Base-by-base conservation (phyloP, 768 basidiomycete species). In the Tricholoma flavovirens region DNA sequence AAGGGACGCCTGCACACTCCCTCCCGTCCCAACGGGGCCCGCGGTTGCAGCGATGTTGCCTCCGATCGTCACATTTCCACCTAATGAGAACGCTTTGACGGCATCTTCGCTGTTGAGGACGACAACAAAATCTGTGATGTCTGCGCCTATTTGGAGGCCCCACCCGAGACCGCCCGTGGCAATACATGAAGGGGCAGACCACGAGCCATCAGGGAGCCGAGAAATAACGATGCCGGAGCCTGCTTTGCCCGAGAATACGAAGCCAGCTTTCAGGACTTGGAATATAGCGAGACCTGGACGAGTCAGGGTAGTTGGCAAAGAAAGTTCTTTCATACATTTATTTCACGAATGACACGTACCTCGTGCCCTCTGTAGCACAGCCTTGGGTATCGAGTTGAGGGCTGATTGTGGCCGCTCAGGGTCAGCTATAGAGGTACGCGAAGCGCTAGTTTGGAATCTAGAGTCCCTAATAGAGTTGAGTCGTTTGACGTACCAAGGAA, bases 51-150 rank as follows among this genome's bases (percentile, higher is more conserved):
- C 84, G 66, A 93, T 78, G 63, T 87, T 86, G 4, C 96, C 96
- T 1, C 96, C 96, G 53, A 98, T 90, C 2, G 95, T 98, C 22
- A 98, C 83, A 68, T 99, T 99, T 8, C 96, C 96, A 35, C 95
- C 95, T 51, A 93, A 78, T 3, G 92, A 93, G 77, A 98, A 98
- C 9, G 97, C 96, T 45, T 86, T 82, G 30, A 99, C 93, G 38
- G 96, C 94, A 55, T 98, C 95, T 63, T 97, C 93, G 60, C 86
- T 90, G 77, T 98, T 98, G 65, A 98, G 87, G 36, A 99, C 94
- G 68, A 98, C 85, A 56, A 99, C 95, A 62, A 98, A 97, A 68
- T 98, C 93, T 48, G 87, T 89, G 68, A 95, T 83, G 73, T 97
- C 95, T 2, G 95, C 95, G 49, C 95, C 95, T 55, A 96, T 92